Base-by-base conservation (phyloP, 2,329 filamentous ascomycete species). In the Aspergillus novoparasiticus region DNA sequence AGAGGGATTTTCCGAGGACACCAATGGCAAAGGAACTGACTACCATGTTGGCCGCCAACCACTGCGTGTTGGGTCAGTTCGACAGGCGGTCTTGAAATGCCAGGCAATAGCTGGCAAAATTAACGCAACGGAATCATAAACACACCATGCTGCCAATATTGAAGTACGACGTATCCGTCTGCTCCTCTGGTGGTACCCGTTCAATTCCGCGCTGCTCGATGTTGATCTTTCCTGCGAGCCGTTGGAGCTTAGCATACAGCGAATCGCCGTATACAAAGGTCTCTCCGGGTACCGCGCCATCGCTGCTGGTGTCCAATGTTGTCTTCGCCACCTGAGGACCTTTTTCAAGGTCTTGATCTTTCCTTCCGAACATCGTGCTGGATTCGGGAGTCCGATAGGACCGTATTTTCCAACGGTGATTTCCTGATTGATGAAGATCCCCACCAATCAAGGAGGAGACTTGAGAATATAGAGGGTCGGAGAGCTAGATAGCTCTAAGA, bases 31-130 rank as follows among this genome's bases (percentile, higher is more conserved):
- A 92, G 16, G 89, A 89, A 28, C 87, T 89, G 55, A 92, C 88
- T 59, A 91, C 89, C 88, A 93, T 88, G 78, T 93, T 93, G 71
- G 90, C 89, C 1, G 90, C 89, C 51, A 92, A 81, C 90, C 90
- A 93, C 88, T 90, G 66, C 28, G 48, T 68, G 61, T 48, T 58
- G 65, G 66, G 71, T 75, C 66, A 72, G 71, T 70, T 65, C 58
- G 66, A 66, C 64, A 62, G 51, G 57, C 53, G 59, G 48, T 59
- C 62, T 62, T 57, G 51, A 16, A 58, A 55, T 57, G 55, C 60
- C 62, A 41, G 64, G 36, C 55, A 45, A 26, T 48, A 65, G 61
- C 54, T 50, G 57, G 53, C 57, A 58, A 46, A 34, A 57, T 36
- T 48, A 65, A 64, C 23, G 63, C 60, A 53, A 54, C 48, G 26